Base-by-base conservation (phyloP, 2,329 filamentous ascomycete species). In the Aspergillus spinulosporus region DNA sequence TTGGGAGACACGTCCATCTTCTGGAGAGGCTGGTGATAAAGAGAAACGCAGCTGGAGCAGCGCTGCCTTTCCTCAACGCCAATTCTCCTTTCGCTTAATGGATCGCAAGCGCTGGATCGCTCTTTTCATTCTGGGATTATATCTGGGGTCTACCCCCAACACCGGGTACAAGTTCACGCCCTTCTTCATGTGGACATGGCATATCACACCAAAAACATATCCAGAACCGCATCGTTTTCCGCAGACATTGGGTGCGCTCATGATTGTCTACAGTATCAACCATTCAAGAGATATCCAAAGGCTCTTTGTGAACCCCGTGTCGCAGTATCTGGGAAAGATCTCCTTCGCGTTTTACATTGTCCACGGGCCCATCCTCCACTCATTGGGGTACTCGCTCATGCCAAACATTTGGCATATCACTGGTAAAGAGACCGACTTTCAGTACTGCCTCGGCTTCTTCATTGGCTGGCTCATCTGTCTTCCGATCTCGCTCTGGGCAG, bases 401-500 rank as follows among this genome's bases (percentile, higher is more conserved):
- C 72, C 73, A 6, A 70, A 61, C 40, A 74, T 76, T 54, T 76
- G 75, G 74, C 64, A 60, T 28, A 53, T 71, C 5, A 74, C 71
- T 3, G 76, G 75, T 57, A 74, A 72, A 53, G 67, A 74, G 50
- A 73, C 70, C 1, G 59, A 76, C 48, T 65, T 70, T 28, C 68
- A 72, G 50, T 77, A 75, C 56, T 72, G 73, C 46, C 50, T 73
- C 12, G 75, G 73, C 1, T 75, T 75, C 48, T 52, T 74, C 5
- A 66, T 76, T 31, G 73, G 73, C 14, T 76, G 74, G 67, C 36
- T 66, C 31, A 67, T 76, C 39, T 75, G 74, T 54, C 61, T 77
- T 3, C 65, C 70, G 5, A 53, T 76, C 29, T 68, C 80, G 0
- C 72, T 86, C 4, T 86, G 82, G 78, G 74, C 77, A 4, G 80